phyloP scores from a whole-genome alignment of 2,329 filamentous ascomycete species.

The Calonectria hongkongensis region DNA sequence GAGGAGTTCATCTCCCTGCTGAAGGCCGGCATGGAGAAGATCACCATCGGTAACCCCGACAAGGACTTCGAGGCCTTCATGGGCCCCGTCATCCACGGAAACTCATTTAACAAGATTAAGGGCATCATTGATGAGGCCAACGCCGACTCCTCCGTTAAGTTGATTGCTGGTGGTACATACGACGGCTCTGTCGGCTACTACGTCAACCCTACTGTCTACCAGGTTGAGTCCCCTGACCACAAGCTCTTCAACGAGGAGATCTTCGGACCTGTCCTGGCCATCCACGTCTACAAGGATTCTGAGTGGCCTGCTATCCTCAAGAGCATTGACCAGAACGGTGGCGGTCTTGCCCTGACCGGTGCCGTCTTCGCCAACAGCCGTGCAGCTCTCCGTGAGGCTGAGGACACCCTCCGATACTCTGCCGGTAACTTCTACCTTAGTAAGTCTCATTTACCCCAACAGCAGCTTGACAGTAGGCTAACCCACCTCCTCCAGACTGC shows the following conservation, averaged over 20 bases:
- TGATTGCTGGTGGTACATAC: slow-evolving; percentile 85
- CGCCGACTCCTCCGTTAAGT: slow-evolving; percentile 81
- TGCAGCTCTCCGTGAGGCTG: slow-evolving; percentile 68
- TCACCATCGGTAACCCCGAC: slow-evolving; percentile 81
- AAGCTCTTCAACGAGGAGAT: slow-evolving; percentile 85
- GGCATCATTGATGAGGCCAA: slow-evolving; percentile 87
- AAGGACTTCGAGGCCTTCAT: slow-evolving; percentile 85
- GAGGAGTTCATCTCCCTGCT: slow-evolving; percentile 81
- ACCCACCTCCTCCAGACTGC: slow-evolving; percentile 59
- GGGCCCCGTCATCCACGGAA: slow-evolving; percentile 89
- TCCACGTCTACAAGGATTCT: slow-evolving; percentile 86
- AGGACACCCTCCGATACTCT: slow-evolving; percentile 70
- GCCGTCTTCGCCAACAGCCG: slow-evolving; percentile 70
- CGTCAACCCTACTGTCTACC: slow-evolving; percentile 88
- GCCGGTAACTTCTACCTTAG: slow-evolving; percentile 76
- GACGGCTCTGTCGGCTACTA: slow-evolving; percentile 87
- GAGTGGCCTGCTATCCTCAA: slow-evolving; percentile 61
- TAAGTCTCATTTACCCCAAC: slow-evolving; percentile 37
- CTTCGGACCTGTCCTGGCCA: slow-evolving; percentile 85
- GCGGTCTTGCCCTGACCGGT: slow-evolving; percentile 68
- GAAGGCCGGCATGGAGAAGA: slow-evolving; percentile 78
- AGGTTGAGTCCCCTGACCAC: slow-evolving; percentile 82
- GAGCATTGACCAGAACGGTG: slow-evolving; percentile 63
- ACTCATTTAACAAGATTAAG: slow-evolving; percentile 86
- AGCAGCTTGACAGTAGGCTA: fast-evolving